A percentile compares a stretch with the other conserved stretches of the same genome.
Evolutionary conservation across 306 rosid species (phyloP).

Genomic region (Ormosia semicastrata): DNA sequence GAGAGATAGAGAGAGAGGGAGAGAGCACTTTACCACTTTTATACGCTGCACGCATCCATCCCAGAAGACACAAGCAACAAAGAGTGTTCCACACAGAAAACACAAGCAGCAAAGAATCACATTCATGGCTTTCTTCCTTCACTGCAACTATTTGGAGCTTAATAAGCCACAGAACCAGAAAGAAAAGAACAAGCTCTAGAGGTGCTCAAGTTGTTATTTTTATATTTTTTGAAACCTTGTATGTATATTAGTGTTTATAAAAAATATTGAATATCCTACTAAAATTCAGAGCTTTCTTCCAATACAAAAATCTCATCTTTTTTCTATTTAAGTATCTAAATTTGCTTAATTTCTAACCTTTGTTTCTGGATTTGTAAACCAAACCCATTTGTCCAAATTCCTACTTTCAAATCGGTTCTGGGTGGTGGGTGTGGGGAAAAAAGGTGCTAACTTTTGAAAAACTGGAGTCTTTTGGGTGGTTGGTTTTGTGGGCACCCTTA

Average conservation of each 20-base stretch:
- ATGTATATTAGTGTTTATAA: conserved; percentile 21
- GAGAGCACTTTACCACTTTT: conserved; percentile 87
- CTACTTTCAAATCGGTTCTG: conserved; percentile 33
- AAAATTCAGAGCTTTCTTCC: not conserved
- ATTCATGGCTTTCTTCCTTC: conserved; percentile 30
- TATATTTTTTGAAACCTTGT: not conserved
- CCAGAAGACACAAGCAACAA: conserved; percentile 65
- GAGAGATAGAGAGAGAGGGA: conserved; percentile 32
- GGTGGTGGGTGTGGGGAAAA: conserved; percentile 33
- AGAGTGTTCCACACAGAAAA: conserved; percentile 33
- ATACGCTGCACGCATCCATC: conserved; percentile 94
- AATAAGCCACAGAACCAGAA: not conserved
- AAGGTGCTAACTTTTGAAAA: conserved; percentile 43
- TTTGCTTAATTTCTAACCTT: conserved; percentile 25
- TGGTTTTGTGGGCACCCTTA: conserved; percentile 37
- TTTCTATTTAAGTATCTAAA: not conserved
- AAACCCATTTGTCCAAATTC: conserved; percentile 3
- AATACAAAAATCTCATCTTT: not conserved
- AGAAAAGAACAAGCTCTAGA: conserved; percentile 15
- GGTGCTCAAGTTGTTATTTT: conserved; percentile 6
- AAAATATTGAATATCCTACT: conserved; percentile 1
- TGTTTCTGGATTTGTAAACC: conserved; percentile 28
- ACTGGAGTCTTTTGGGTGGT: conserved; percentile 55
- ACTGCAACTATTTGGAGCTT: conserved; percentile 12
- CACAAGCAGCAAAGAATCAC: conserved; percentile 22